phyloP scores from a whole-genome alignment of 768 basidiomycete genomes.

The Panellus pusillus region DNA sequence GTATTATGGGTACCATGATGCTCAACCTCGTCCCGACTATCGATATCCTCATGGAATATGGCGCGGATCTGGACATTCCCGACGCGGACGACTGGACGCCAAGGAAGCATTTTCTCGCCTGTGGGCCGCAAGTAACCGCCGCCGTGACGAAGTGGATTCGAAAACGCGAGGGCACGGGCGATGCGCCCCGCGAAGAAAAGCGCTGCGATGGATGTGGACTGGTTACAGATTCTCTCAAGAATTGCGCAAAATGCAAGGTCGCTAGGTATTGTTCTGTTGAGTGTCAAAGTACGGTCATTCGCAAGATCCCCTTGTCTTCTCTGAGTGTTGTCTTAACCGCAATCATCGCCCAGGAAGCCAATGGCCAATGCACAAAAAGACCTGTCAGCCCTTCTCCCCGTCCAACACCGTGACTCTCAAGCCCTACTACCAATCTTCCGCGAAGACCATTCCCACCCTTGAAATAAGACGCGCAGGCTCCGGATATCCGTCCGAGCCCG shows the following conservation, averaged over 20 bases:
- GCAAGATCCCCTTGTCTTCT: not conserved
- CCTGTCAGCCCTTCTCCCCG: conserved; percentile 45
- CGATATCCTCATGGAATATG: conserved; percentile 49
- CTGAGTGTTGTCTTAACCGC: no score
- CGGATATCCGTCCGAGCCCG: conserved; percentile 10
- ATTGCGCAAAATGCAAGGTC: conserved; percentile 45
- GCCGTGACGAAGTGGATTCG: conserved; percentile 27
- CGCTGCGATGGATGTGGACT: conserved; percentile 35
- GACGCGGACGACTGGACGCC: conserved; percentile 30
- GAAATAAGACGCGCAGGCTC: conserved; percentile 1
- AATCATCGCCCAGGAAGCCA: conserved; percentile 34
- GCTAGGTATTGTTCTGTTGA: conserved; percentile 53
- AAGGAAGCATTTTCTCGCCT: conserved; percentile 6
- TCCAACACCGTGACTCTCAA: conserved; percentile 46
- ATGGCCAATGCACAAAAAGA: conserved; percentile 50
- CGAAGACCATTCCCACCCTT: conserved; percentile 27
- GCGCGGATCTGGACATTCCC: conserved; percentile 43
- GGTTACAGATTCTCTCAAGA: conserved; percentile 38
- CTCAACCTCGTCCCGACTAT: conserved; percentile 32
- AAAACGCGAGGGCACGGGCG: conserved; percentile 42
- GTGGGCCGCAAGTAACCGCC: conserved; percentile 20
- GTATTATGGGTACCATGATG: conserved; percentile 15
- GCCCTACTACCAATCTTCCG: conserved; percentile 36
- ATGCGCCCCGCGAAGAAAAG: conserved; percentile 41
- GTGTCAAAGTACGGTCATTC: conserved; percentile 49